Percentiles rank a stretch among this genome's conserved stretches.
Conservation (phyloP, 2,329 filamentous ascomycete genomes). For the Didymella segeticola region DNA sequence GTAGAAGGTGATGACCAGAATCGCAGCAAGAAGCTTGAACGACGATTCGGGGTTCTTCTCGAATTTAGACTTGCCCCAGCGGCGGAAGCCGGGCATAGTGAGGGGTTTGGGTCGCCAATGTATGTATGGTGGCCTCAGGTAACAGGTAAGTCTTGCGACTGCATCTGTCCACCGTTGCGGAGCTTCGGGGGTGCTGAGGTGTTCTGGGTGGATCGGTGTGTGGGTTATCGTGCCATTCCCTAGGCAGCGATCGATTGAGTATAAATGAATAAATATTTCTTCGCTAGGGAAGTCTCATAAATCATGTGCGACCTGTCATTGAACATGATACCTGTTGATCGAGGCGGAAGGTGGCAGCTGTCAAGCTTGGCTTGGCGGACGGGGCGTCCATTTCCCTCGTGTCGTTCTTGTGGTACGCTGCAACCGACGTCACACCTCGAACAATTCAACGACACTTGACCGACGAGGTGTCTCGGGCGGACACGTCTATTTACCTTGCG, state of each 20-base stretch:
- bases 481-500: too few relatives aligned
- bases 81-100: slow-evolving; percentile 46
- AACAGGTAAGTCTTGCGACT: slow-evolving; percentile 24
- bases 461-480: neutral
- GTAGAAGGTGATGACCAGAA: slow-evolving; percentile 51
- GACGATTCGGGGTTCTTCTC: slow-evolving; percentile 50
- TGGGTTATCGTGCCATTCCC: slow-evolving; percentile 1
- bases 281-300: neutral
- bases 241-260: neutral
- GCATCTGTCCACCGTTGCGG: slow-evolving; percentile 33
- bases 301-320: slow-evolving; percentile 1
- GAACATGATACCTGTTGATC: slow-evolving; percentile 4
- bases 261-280: neutral
- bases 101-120: slow-evolving; percentile 11
- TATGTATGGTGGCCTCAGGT: slow-evolving; percentile 25
- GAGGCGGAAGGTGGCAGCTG: slow-evolving; percentile 11
- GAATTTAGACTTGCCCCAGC: slow-evolving; percentile 47
- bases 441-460: neutral
- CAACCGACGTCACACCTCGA: neutral
- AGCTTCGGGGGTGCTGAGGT: slow-evolving; percentile 23
- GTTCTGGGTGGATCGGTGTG: slow-evolving; percentile 4
- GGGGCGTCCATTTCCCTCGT: slow-evolving; percentile 5
- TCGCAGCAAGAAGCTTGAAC: slow-evolving; percentile 51
- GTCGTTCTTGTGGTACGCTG: neutral
- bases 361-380: slow-evolving; percentile 14